These are phyloP conservation scores for Solanum chiquidenum DNA, from an alignment of 257 asterid genomes.

Conservation along the genomic window DNA sequence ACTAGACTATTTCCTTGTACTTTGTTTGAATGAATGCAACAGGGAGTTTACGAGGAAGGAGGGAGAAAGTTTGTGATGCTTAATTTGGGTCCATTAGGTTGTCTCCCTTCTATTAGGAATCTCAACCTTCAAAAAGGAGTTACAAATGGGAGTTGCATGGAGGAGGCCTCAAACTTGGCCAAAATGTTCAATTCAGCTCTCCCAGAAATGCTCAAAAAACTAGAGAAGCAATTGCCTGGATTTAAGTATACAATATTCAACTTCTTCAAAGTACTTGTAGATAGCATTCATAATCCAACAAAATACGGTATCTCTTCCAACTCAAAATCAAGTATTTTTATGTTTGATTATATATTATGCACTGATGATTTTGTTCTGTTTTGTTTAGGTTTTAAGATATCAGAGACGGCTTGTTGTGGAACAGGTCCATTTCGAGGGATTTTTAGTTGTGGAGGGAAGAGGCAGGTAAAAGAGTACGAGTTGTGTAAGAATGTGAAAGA, in stretches of 20 bases:
- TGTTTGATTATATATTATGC: not conserved
- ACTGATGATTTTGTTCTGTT: not conserved
- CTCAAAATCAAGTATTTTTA: not conserved
- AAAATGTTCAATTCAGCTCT: not conserved
- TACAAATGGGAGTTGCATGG: not conserved
- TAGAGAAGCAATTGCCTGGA: not conserved
- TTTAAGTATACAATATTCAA: not conserved
- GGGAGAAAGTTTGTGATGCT: constrained; percentile 20
- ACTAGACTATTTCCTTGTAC: not conserved
- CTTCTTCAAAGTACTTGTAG: not conserved
- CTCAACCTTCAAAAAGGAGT: not conserved
- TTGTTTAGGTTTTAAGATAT: not conserved
- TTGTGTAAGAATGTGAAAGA: constrained; percentile 24
- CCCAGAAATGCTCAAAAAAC: not conserved
- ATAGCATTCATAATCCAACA: not conserved
- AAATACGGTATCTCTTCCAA: not conserved
- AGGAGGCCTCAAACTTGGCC: not conserved
- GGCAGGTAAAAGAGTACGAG: constrained; percentile 23
- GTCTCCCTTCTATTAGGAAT: not conserved
- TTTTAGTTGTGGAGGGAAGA: constrained; percentile 44
- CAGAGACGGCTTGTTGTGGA: constrained; percentile 24
- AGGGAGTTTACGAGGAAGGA: constrained; percentile 12
- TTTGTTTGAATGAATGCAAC: not conserved
- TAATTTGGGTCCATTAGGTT: constrained; percentile 3
- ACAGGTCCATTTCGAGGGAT: constrained; percentile 31